phyloP scores from a whole-genome alignment of 345 rosid species.

The Cardamine chenopodiifolia region DNA sequence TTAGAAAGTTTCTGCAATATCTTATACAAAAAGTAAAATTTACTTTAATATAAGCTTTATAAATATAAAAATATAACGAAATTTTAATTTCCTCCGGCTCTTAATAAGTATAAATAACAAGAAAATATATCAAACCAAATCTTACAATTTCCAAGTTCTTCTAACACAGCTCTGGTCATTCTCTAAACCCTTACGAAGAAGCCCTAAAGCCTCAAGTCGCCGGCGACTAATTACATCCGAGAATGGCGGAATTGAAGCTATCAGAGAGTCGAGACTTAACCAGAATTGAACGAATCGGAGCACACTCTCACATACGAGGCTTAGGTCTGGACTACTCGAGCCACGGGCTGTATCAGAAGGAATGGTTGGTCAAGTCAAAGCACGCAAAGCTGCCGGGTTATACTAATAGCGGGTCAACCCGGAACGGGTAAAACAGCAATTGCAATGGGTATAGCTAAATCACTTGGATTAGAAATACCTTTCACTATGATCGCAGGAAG shows the following conservation, averaged over 20 bases:
- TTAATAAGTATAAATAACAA: neutral
- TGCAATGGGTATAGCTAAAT: conserved; percentile 97
- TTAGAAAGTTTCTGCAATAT: neutral
- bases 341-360: conserved; percentile 84
- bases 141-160: neutral
- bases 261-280: conserved; percentile 78
- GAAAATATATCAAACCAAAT: neutral
- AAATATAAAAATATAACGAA: neutral
- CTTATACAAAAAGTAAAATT: neutral
- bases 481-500: conserved; percentile 84
- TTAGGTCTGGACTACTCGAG: conserved; percentile 87
- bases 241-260: conserved; percentile 77
- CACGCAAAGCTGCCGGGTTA: conserved; percentile 88
- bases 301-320: conserved; percentile 93
- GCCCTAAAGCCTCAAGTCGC: conserved; percentile 8
- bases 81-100: neutral
- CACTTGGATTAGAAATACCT: conserved; percentile 87
- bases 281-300: conserved; percentile 86
- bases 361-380: conserved; percentile 77
- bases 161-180: neutral
- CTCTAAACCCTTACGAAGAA: conserved; percentile 14
- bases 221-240: neutral
- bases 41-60: neutral
- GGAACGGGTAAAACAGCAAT: conserved; percentile 96
- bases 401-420: conserved; percentile 86